These are phyloP conservation scores for Cordyceps fumosorosea DNA, from an alignment of 2,329 filamentous ascomycete genomes.

Conservation along the genomic window DNA sequence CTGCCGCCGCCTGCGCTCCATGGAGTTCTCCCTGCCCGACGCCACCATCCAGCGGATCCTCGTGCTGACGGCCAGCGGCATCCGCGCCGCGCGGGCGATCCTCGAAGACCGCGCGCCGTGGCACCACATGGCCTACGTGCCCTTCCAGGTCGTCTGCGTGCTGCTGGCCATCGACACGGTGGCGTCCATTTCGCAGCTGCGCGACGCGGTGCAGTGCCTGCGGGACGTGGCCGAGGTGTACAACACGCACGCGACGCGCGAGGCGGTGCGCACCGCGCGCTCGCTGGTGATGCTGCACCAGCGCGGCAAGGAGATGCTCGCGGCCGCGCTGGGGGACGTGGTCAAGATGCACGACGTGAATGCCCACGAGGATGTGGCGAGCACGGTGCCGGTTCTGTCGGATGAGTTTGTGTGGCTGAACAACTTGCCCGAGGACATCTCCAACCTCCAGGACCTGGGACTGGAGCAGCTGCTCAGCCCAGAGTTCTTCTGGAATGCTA, in stretches of 20 bases:
- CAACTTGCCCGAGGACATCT: slow-evolving; percentile 36
- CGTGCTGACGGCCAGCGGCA: slow-evolving; percentile 35
- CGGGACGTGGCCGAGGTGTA: slow-evolving; percentile 35
- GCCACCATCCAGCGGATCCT: slow-evolving; percentile 41
- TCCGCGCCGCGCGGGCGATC: slow-evolving; percentile 41
- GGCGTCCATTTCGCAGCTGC: slow-evolving; percentile 40
- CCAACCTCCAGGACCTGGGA: slow-evolving; percentile 36
- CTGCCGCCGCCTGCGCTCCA: slow-evolving; percentile 45
- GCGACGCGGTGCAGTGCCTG: slow-evolving; percentile 44
- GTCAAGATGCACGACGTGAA: slow-evolving; percentile 28
- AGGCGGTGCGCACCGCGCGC: slow-evolving; percentile 48
- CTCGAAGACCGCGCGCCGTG: slow-evolving; percentile 41
- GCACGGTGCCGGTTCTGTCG: slow-evolving; percentile 17
- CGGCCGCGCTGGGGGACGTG: slow-evolving; percentile 31
- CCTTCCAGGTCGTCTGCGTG: slow-evolving; percentile 51
- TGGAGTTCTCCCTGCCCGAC: slow-evolving; percentile 38
- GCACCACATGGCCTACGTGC: slow-evolving; percentile 55
- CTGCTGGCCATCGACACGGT: slow-evolving; percentile 48
- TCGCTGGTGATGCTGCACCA: slow-evolving; percentile 47
- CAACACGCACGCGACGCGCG: slow-evolving; percentile 41
- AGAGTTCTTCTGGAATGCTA: slow-evolving; percentile 15
- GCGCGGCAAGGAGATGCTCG: slow-evolving; percentile 39
- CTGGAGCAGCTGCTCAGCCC: slow-evolving; percentile 33
- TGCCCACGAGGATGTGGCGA: slow-evolving; percentile 14
- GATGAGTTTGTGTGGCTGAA: slow-evolving; percentile 36